Conservation (phyloP, 1,139 yeast species). For the Pichia sp. region DNA sequence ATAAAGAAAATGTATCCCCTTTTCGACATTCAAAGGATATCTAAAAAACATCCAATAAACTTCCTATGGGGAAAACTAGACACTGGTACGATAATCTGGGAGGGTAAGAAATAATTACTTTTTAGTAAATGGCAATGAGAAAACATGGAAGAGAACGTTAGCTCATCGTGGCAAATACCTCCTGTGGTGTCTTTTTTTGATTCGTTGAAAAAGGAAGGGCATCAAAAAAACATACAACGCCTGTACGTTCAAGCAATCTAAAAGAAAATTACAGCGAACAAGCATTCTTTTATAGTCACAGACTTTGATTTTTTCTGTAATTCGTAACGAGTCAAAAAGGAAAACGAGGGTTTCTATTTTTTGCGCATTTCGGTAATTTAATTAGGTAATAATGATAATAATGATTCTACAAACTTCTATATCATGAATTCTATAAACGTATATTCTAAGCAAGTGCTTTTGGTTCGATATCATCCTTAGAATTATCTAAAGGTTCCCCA, state of each 20-base stretch:
- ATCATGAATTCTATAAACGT: too few species aligned
- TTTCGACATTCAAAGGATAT: conserved; percentile 59
- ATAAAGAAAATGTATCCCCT: conserved; percentile 40
- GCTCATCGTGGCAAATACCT: conserved; percentile 69
- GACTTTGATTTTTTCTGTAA: too few species aligned
- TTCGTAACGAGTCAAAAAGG: too few species aligned
- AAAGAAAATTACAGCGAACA: too few species aligned
- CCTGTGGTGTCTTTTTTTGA: conserved; percentile 47
- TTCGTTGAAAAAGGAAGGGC: conserved; percentile 36
- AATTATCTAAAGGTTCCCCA: conserved; percentile 13
- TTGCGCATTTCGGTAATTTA: too few species aligned
- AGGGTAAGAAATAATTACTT: conserved; percentile 32
- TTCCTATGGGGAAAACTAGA: conserved; percentile 47
- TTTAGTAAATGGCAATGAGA: conserved; percentile 55
- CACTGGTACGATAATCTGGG: conserved; percentile 39
- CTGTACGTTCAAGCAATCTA: neutral
- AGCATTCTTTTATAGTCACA: too few species aligned
- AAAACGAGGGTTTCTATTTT: too few species aligned
- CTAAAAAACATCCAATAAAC: conserved; percentile 43
- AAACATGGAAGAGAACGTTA: conserved; percentile 56
- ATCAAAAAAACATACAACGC: conserved; percentile 4
- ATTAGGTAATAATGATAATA: neutral
- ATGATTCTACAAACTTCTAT: too few species aligned
- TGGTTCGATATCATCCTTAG: conserved; percentile 12
- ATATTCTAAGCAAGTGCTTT: too few species aligned